Evolutionary conservation across 1,284 basidiomycete genomes (phyloP), one percentile per base, ranked within the genome.

Genomic region (Uromyces viciae-fabae): DNA sequence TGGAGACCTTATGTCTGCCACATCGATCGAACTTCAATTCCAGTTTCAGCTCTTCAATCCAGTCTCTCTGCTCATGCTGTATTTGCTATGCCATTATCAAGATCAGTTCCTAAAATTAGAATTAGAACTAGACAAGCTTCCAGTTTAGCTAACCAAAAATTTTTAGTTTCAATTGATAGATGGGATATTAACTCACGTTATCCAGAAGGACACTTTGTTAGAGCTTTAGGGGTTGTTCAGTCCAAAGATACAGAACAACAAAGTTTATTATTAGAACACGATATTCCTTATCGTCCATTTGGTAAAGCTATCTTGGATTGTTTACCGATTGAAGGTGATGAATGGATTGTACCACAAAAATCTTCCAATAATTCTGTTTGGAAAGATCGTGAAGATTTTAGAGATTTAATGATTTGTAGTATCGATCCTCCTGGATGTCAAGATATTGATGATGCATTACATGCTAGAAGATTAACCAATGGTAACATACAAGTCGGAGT

Each of bases 401-500:
- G 97, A 80, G 90, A 92, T 75, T 87, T 98, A 84, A 89, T 92
- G 66, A 91, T 99, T 68, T 99, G 97, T 87, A 96, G 94, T 85
- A 99, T 99, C 84, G 97, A 99, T 87, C 96, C 96, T 1, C 95
- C 94, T 17, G 91, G 91, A 52, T 99, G 97, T 87, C 94, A 98
- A 85, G 97, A 99, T 87, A 99, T 99, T 60, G 97, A 99, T 85
- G 97, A 99, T 86, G 97, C 97, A 0, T 88, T 99, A n/a, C 97
- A 99, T 86, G 97, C 97, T 11, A 90, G 92, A 75, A 88, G 87
- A 68, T 88, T 99, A 38, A 91, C 94, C 0, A 98, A 97, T 84
- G 96, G 96, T 1, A 95, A 97, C 86, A 93, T 98, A 82, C 94
- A 99, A 86, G 95, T 95, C 40, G 97, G 97, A 73, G 97, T 99